Evolutionary conservation across 1,284 basidiomycete genomes (phyloP), one percentile per base, ranked within the genome.

Genomic region (Tetrapyrgos nigripes): DNA sequence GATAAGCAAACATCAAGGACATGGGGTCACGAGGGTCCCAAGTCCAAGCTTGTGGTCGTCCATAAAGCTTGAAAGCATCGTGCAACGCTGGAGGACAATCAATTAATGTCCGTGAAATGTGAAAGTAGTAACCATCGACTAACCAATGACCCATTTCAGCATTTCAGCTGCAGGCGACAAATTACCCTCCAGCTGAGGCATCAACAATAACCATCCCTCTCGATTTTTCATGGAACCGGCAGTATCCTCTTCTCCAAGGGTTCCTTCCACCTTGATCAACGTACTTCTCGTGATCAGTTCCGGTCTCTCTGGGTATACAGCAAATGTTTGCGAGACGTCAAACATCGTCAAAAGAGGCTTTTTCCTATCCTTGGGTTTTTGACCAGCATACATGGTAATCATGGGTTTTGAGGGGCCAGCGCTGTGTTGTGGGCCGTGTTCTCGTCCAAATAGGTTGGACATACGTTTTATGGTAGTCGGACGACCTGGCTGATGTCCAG

Each of bases 241-340:
- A 31, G 83, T 74, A 14, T 94, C 90, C 66, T 95, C 92, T 35
- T 90, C 88, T 3, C 91, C 90, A 55, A 96, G 81, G 27, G 80
- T 75, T 19, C 93, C 95, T 66, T 96, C 94, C 10, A 96, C 71
- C 73, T 97, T 97, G 76, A 97, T 88, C 63, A 97, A 76, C 4
- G 93, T 95, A 65, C 93, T 94, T 66, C 88, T 82, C 59, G 83
- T 88, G 70, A 97, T 95, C 60, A 97, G 76, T 64, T 95, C 93
- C n/a, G 93, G 92, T n/a, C 92, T 85, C 70, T 97, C 96, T 1
- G 96, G 96, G 73, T 96, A 98, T 4, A 97, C 93, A 2, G 93
- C 93, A 70, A 96, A 96, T 1, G 85, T 88, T 70, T 92, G 90
- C 80, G 54, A 91, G 51, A 92, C 76, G 43, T 79, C 70, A 29